A percentile compares a stretch with the other conserved stretches of the same genome.
Conservation (phyloP, 352 stramenopile genomes). For the Globisporangium orthogonon region DNA sequence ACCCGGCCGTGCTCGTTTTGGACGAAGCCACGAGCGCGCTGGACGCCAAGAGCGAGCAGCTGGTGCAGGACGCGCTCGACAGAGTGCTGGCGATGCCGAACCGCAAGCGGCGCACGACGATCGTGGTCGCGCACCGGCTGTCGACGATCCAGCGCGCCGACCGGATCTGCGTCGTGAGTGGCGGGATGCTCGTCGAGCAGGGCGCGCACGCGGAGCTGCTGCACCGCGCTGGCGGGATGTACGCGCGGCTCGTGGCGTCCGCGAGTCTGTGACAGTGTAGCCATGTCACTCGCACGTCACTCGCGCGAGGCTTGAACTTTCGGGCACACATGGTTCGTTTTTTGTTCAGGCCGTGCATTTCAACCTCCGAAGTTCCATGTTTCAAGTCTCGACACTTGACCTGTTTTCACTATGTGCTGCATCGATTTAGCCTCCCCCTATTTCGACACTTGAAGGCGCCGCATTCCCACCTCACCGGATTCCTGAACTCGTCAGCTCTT, state of each 20-base stretch:
- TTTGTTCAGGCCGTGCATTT: not conserved
- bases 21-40: constrained; percentile 82
- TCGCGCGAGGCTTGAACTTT: not conserved
- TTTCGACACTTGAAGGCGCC: not conserved
- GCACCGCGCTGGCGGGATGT: constrained; percentile 12
- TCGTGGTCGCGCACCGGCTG: constrained; percentile 85
- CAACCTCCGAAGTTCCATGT: not conserved
- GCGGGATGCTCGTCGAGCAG: constrained; percentile 22
- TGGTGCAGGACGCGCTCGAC: constrained; percentile 25
- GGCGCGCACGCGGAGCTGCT: constrained; percentile 22
- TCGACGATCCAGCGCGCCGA: constrained; percentile 34
- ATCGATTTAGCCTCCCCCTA: not conserved
- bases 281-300: not conserved
- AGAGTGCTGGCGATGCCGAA: constrained; percentile 17
- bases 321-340: not conserved
- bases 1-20: constrained; percentile 30
- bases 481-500: not conserved
- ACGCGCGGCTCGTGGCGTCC: constrained; percentile 13
- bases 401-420: not conserved
- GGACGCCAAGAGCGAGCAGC: constrained; percentile 83
- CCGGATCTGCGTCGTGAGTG: constrained; percentile 25
- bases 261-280: not conserved
- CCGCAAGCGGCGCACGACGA: constrained; percentile 55
- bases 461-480: not conserved
- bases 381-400: not conserved